Conservation (phyloP, 169 alveolate genomes). For the Eimeria brunetti region DNA sequence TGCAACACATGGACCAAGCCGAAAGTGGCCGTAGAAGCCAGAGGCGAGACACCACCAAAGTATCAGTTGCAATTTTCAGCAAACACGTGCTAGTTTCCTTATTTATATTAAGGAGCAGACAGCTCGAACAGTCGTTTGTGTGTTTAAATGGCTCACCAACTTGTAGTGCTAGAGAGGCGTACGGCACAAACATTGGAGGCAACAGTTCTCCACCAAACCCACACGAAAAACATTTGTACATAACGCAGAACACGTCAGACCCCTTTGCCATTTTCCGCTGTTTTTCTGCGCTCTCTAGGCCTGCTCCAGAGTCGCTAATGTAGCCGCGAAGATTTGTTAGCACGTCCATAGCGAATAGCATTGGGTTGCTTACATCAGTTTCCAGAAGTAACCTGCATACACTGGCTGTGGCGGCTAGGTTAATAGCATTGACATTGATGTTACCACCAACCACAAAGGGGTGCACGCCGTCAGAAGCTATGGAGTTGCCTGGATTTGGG, state of each 20-base stretch:
- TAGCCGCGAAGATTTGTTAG: constrained; percentile 38
- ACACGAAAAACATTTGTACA: constrained; percentile 16
- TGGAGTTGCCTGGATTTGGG: not conserved
- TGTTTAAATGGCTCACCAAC: constrained; percentile 15
- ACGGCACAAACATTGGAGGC: constrained; percentile 52
- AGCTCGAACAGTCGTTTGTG: not conserved
- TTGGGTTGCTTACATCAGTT: constrained; percentile 17
- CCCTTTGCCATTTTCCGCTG: constrained; percentile 48
- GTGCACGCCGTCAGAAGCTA: not conserved
- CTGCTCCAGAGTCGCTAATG: constrained; percentile 49
- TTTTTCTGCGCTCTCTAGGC: constrained; percentile 17
- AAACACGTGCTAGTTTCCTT: not conserved
- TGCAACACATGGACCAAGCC: not conserved
- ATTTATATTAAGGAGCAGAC: not conserved
- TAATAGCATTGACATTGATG: constrained; percentile 4
- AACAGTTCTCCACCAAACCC: constrained; percentile 52
- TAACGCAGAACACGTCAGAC: constrained; percentile 30
- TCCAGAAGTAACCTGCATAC: constrained; percentile 20
- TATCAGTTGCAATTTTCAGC: not conserved
- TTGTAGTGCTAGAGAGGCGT: constrained; percentile 44
- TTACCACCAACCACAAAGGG: constrained; percentile 29
- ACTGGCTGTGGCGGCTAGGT: constrained; percentile 19
- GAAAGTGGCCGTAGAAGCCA: not conserved
- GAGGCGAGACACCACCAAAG: not conserved
- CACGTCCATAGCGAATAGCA: not conserved